A percentile compares a stretch with the other conserved stretches of the same genome.
These are phyloP conservation scores for Ocimum tenuiflorum DNA, from an alignment of 257 asterid genomes.

Conservation along the genomic window DNA sequence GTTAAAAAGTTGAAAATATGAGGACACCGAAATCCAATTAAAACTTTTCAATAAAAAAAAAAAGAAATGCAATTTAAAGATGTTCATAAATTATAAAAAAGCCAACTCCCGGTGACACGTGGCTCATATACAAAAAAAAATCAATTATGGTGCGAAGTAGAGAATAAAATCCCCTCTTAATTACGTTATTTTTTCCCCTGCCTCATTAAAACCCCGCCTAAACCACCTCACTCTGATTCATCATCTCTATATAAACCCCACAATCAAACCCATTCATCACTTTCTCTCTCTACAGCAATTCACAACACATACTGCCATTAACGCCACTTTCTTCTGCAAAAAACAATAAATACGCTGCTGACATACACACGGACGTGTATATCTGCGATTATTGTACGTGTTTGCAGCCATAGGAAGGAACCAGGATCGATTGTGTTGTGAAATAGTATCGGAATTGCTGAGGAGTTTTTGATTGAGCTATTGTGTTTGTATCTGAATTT, in stretches of 20 bases:
- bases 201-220: constrained; percentile 45
- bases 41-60: too few relatives aligned
- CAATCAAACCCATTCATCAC: background rate
- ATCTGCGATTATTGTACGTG: background rate
- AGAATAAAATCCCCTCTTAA: background rate
- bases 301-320: constrained; percentile 24
- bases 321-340: background rate
- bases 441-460: constrained; percentile 4
- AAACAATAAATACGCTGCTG: background rate
- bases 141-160: background rate
- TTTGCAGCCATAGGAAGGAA: constrained; percentile 11
- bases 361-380: background rate
- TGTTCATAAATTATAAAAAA: too few relatives aligned
- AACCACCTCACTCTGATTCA: constrained; percentile 21
- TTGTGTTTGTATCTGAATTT: background rate
- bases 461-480: constrained; percentile 17
- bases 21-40: too few relatives aligned
- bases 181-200: constrained; percentile 6
- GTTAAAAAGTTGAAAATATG: too few relatives aligned
- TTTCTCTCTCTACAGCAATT: constrained; percentile 31
- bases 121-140: background rate
- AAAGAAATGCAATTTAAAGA: too few relatives aligned
- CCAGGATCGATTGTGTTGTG: constrained; percentile 18
- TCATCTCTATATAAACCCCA: constrained; percentile 21
- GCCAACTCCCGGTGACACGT: background rate